Evolutionary conservation across 2,329 filamentous ascomycete species (phyloP).

Genomic region (Colletotrichum kahawae): DNA sequence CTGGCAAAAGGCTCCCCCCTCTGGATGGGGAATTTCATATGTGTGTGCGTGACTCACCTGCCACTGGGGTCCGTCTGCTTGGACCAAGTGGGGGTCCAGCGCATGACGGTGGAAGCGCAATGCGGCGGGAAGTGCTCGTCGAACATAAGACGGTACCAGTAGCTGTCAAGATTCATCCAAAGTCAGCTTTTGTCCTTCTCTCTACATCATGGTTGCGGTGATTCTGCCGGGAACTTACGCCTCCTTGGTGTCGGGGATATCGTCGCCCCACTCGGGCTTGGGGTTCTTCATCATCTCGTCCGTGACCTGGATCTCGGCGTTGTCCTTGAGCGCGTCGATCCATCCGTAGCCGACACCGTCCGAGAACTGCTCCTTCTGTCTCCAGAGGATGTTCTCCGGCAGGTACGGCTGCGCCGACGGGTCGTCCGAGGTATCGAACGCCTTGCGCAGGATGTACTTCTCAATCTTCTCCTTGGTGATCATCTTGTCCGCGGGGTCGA

Average conservation of each 20-base stretch:
- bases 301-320: constrained; percentile 85
- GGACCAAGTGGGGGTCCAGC: constrained; percentile 98
- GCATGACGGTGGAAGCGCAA: constrained; percentile 91
- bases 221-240: constrained; percentile 59
- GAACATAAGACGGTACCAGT: constrained; percentile 99
- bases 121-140: constrained; percentile 96
- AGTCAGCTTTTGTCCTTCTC: constrained; percentile 27
- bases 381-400: constrained; percentile 94
- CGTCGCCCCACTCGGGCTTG: constrained; percentile 92
- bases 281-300: constrained; percentile 99
- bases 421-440: constrained; percentile 92
- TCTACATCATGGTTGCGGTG: neutral
- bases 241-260: constrained; percentile 96
- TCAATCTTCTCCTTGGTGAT: constrained; percentile 89
- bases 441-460: constrained; percentile 98
- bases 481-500: constrained; percentile 95
- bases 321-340: constrained; percentile 98
- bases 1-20: neutral
- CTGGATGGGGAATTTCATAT: neutral
- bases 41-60: constrained; percentile 58
- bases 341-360: constrained; percentile 98
- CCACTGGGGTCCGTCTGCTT: constrained; percentile 96
- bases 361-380: constrained; percentile 99
- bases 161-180: constrained; percentile 48
- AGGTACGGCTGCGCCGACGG: constrained; percentile 83